Conservation (phyloP, 2,329 filamentous ascomycete species). For the Fusarium coffeatum region DNA sequence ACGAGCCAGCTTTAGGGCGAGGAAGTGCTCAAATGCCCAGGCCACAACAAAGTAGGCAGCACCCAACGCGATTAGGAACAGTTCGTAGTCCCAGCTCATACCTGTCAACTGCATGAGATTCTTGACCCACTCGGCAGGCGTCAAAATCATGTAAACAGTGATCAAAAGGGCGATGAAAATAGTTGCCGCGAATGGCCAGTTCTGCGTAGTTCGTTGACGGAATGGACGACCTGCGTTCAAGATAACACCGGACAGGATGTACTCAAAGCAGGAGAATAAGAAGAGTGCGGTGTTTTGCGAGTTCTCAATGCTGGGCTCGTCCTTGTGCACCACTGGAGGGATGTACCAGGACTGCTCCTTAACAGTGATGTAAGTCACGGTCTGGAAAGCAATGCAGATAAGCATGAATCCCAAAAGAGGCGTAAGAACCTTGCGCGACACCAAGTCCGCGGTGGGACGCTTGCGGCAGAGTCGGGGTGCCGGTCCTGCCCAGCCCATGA, state of each 20-base stretch:
- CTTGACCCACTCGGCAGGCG: constrained; percentile 75
- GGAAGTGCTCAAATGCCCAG: constrained; percentile 76
- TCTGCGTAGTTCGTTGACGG: constrained; percentile 80
- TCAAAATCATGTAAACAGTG: constrained; percentile 82
- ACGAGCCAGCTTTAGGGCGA: constrained; percentile 77
- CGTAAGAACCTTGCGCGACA: constrained; percentile 90
- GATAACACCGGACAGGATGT: constrained; percentile 89
- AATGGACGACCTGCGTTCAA: constrained; percentile 93
- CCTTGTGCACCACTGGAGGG: constrained; percentile 78
- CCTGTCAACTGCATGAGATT: constrained; percentile 87
- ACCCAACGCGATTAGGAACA: constrained; percentile 78
- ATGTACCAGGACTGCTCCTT: constrained; percentile 86
- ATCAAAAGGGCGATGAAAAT: constrained; percentile 75
- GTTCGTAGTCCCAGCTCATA: constrained; percentile 77
- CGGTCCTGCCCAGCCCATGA: constrained; percentile 97
- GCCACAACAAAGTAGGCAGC: constrained; percentile 74
- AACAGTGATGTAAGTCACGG: constrained; percentile 78
- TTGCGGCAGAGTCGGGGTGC: constrained; percentile 82
- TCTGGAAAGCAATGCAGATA: constrained; percentile 82
- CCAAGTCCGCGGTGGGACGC: constrained; percentile 89
- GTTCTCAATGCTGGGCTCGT: constrained; percentile 88
- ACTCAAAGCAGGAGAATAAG: constrained; percentile 91
- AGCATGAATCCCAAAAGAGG: constrained; percentile 90
- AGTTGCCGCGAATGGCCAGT: constrained; percentile 86
- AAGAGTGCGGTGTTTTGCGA: constrained; percentile 95